Percentiles rank a stretch among this genome's conserved stretches.
These are phyloP conservation scores for Penicillium hesseltinei DNA, from an alignment of 2,329 filamentous ascomycete genomes.

Conservation along the genomic window DNA sequence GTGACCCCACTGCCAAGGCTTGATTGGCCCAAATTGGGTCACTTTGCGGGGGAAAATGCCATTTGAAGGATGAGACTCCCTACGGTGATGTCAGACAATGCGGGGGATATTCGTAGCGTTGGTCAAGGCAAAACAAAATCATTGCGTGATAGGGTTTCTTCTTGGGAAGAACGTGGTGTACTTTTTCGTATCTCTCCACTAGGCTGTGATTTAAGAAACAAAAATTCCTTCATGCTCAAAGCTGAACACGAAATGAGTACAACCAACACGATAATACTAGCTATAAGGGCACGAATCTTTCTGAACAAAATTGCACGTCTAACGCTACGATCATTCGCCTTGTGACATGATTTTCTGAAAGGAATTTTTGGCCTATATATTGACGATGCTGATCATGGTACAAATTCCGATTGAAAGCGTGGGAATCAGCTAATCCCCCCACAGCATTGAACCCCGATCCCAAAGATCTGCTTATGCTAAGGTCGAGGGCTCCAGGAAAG, in stretches of 20 bases:
- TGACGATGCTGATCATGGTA: neutral
- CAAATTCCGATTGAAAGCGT: neutral
- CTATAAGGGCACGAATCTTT: neutral
- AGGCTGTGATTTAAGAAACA: neutral
- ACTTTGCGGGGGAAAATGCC: neutral
- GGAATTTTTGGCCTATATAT: neutral
- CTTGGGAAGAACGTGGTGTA: neutral
- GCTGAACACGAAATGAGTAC: neutral
- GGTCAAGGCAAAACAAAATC: neutral
- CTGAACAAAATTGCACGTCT: neutral
- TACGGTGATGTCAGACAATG: neutral
- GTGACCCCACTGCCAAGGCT: neutral
- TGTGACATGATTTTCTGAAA: neutral
- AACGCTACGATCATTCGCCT: neutral
- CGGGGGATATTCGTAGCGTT: neutral
- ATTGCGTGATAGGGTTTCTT: neutral
- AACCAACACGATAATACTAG: neutral
- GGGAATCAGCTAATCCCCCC: neutral
- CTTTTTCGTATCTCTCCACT: neutral
- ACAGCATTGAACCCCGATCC: neutral
- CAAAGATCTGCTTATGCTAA: neutral
- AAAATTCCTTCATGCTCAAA: neutral
- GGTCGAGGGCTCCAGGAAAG: neutral
- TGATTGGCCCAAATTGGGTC: neutral
- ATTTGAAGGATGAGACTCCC: neutral